Percentiles rank a stretch among this genome's conserved stretches.
These are phyloP conservation scores for Salix purpurea DNA, from an alignment of 345 rosid genomes.

Conservation along the genomic window DNA sequence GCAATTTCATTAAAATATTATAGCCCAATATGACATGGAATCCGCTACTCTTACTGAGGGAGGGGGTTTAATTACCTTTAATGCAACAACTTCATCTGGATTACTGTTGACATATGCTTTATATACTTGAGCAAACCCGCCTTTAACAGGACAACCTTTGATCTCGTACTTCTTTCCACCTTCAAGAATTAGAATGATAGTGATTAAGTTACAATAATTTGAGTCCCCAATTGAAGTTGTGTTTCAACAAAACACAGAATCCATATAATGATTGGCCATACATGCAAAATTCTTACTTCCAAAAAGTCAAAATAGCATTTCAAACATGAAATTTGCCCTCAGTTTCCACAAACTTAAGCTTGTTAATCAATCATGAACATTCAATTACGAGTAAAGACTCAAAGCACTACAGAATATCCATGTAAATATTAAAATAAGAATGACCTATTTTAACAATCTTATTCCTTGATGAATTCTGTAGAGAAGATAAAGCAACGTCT, in stretches of 20 bases:
- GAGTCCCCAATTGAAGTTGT: background rate
- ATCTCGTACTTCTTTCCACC: conserved; percentile 90
- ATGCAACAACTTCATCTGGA: conserved; percentile 79
- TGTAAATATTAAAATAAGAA: conserved; percentile 2
- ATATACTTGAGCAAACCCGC: conserved; percentile 88
- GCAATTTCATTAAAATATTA: conserved; percentile 20
- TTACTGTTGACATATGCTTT: conserved; percentile 60
- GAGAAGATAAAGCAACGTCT: conserved; percentile 53
- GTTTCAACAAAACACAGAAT: background rate
- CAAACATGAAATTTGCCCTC: background rate
- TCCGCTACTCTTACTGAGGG: background rate
- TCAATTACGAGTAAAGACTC: background rate
- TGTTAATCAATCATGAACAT: background rate
- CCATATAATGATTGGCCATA: background rate
- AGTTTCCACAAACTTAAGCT: background rate
- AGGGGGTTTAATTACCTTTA: conserved; percentile 48
- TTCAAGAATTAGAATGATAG: conserved; percentile 25
- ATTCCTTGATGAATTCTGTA: conserved; percentile 64
- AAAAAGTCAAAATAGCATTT: background rate
- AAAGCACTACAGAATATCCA: background rate
- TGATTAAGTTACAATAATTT: background rate
- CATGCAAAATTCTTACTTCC: background rate
- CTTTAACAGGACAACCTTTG: conserved; percentile 96
- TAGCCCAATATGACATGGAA: background rate
- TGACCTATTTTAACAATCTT: conserved; percentile 78